Percentiles rank a stretch among this genome's conserved stretches.
Conservation (phyloP, 345 rosid genomes). For the Hypericum perforatum region DNA sequence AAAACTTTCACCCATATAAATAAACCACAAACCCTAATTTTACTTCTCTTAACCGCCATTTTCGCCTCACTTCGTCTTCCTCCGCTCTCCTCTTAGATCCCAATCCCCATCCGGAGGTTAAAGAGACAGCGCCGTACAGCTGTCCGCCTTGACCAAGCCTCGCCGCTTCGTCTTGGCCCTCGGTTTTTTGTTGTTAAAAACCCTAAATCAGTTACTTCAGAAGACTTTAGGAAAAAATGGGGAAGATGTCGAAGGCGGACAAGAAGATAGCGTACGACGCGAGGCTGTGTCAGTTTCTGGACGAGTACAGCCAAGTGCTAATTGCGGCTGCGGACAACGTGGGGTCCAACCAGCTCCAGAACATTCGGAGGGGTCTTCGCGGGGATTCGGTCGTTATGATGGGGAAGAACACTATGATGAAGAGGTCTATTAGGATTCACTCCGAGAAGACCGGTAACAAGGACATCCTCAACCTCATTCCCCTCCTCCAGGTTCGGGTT, state of each 20-base stretch:
- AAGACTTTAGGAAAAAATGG: no score
- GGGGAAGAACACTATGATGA: constrained; percentile 99
- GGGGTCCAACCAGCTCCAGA: constrained; percentile 89
- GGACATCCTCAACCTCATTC: constrained; percentile 47
- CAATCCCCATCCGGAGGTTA: no score
- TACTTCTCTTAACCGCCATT: no score
- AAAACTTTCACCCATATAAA: no score
- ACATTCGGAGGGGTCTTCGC: constrained; percentile 65
- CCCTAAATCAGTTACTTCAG: no score
- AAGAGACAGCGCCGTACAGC: no score
- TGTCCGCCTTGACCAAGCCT: no score
- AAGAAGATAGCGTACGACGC: constrained; percentile 78
- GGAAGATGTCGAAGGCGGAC: constrained; percentile 53
- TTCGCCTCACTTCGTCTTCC: no score
- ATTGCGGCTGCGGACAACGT: constrained; percentile 81
- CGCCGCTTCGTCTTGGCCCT: no score
- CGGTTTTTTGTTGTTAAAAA: no score
- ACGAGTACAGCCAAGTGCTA: constrained; percentile 72
- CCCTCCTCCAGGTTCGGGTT: constrained; percentile 66
- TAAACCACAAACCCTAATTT: no score
- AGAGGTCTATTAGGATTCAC: constrained; percentile 69
- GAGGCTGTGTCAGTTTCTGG: constrained; percentile 67
- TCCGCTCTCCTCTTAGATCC: no score
- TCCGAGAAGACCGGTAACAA: constrained; percentile 63
- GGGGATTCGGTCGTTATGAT: constrained; percentile 81